Evolutionary conservation across 2,329 filamentous ascomycete species (phyloP), one percentile per base, ranked within the genome.

Genomic region (Saccharata proteae): DNA sequence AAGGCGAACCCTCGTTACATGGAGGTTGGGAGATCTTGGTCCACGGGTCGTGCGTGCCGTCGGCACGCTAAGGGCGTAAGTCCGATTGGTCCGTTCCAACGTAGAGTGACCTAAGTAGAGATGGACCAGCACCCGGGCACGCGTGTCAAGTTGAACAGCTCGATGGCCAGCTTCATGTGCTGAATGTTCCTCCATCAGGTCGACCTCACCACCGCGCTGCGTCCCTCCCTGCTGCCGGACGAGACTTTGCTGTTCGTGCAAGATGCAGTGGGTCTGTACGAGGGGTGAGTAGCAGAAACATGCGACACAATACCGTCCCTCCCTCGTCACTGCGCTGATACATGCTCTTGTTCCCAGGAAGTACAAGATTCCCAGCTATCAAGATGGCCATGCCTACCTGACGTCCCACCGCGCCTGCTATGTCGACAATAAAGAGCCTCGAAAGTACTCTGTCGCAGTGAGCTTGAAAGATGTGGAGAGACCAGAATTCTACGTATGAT

Each of bases 101-200:
- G n/a, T n/a, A n/a, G n/a, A n/a, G n/a, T n/a, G n/a, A n/a, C n/a
- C n/a, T n/a, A n/a, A n/a, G n/a, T n/a, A n/a, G n/a, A n/a, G n/a
- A n/a, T n/a, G n/a, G n/a, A n/a, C n/a, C n/a, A n/a, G n/a, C n/a
- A n/a, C n/a, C n/a, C n/a, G n/a, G n/a, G n/a, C n/a, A n/a, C n/a
- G n/a, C n/a, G n/a, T n/a, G n/a, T n/a, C n/a, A n/a, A n/a, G n/a
- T n/a, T n/a, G n/a, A n/a, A n/a, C n/a, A n/a, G n/a, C n/a, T n/a
- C n/a, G n/a, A n/a, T 33, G n/a, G n/a, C n/a, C n/a, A n/a, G n/a
- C n/a, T n/a, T n/a, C n/a, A n/a, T n/a, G 34, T 34, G 17, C 80
- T 83, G 81, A 69, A 96, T 96, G 88, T 93, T 93, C 73, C 70
- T 94, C 69, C 88, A 92, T 69, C 76, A 80, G 48, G 72, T 96